A percentile compares a stretch with the other conserved stretches of the same genome.
Evolutionary conservation across 768 basidiomycete species (phyloP).

Genomic region (Boletus pseudopeckii): DNA sequence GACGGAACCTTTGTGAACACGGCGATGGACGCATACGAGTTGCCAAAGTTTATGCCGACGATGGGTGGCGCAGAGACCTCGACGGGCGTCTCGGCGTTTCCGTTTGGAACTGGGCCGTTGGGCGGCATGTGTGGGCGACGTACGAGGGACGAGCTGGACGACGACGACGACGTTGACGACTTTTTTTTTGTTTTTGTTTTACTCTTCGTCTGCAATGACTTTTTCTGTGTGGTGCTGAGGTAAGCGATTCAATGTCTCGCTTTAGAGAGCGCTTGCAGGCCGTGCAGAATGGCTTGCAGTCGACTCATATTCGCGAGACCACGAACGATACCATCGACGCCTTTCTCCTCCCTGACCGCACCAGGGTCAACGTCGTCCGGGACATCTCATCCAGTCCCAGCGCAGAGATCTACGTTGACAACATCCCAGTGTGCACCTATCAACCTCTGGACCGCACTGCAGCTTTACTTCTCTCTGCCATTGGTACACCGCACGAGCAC

Average conservation of each 20-base stretch:
- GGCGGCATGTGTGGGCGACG: constrained; percentile 34
- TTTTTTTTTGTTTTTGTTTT: too few relatives aligned
- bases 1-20: constrained; percentile 86
- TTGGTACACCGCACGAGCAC: constrained; percentile 21
- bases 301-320: neutral
- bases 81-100: constrained; percentile 44
- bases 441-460: constrained; percentile 6
- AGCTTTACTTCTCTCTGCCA: constrained; percentile 12
- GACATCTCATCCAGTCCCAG: neutral
- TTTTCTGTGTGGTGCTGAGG: too few relatives aligned
- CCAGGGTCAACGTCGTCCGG: constrained; percentile 4
- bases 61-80: constrained; percentile 48
- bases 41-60: constrained; percentile 95
- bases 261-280: constrained; percentile 4
- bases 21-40: constrained; percentile 92
- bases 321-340: neutral
- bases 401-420: constrained; percentile 6
- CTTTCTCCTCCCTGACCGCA: constrained; percentile 17
- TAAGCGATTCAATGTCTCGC: neutral
- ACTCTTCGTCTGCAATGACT: too few relatives aligned
- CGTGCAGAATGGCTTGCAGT: constrained; percentile 12
- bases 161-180: neutral
- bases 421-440: constrained; percentile 12
- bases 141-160: neutral
- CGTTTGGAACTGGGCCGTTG: constrained; percentile 46